Conservation (phyloP, 2,329 filamentous ascomycete species). For the Alternaria viburni region DNA sequence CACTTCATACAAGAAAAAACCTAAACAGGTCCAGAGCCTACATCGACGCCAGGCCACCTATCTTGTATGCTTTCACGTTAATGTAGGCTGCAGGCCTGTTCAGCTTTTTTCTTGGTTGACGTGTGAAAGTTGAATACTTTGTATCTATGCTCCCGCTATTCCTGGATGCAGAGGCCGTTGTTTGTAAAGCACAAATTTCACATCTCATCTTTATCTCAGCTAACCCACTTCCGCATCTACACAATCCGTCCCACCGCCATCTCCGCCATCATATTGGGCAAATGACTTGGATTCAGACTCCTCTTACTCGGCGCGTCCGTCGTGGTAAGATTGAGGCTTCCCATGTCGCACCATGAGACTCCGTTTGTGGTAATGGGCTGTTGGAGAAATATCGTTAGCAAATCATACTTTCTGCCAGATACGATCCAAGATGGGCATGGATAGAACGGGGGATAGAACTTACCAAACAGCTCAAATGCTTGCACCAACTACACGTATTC, state of each 20-base stretch:
- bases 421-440: neutral
- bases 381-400: neutral
- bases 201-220: neutral
- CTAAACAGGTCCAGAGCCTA: neutral
- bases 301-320: constrained; percentile 7
- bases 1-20: neutral
- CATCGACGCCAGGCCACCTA: neutral
- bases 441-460: constrained; percentile 53
- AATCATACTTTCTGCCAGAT: neutral
- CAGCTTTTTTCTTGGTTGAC: neutral
- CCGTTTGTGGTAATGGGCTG: constrained; percentile 33
- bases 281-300: constrained; percentile 1
- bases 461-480: constrained; percentile 91
- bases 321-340: constrained; percentile 32
- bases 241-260: neutral
- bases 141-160: neutral
- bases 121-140: neutral
- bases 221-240: neutral
- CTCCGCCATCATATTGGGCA: constrained; percentile 3
- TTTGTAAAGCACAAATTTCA: neutral
- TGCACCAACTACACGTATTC: constrained; percentile 87
- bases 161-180: neutral
- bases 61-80: neutral
- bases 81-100: neutral
- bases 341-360: constrained; percentile 47